These are phyloP conservation scores for Exophiala sideris DNA, from an alignment of 2,329 filamentous ascomycete genomes.

Conservation along the genomic window DNA sequence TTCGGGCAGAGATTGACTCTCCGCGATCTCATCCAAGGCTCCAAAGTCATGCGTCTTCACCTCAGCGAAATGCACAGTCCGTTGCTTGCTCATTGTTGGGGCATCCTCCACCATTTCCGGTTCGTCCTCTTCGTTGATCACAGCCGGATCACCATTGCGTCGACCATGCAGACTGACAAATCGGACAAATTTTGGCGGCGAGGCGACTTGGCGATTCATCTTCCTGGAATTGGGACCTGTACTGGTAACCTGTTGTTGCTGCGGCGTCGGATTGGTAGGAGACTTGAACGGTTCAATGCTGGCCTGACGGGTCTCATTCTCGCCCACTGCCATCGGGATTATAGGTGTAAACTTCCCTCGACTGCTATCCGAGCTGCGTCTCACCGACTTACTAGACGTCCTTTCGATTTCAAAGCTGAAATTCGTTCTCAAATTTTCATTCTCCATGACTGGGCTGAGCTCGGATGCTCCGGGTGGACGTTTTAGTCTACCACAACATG, in stretches of 20 bases:
- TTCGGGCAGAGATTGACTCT: background rate
- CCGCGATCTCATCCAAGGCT: background rate
- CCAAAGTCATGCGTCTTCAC: background rate
- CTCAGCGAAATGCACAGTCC: background rate
- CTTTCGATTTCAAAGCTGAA: slow-evolving; percentile 27
- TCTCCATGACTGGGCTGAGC: slow-evolving; percentile 28
- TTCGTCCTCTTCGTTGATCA: slow-evolving; percentile 21
- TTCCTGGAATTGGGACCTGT: slow-evolving; percentile 10
- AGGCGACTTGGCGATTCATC: slow-evolving; percentile 13
- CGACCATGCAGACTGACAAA: slow-evolving; percentile 26
- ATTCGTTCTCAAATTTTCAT: slow-evolving; percentile 27
- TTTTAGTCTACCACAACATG: slow-evolving; percentile 28
- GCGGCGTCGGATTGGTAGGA: slow-evolving; percentile 2
- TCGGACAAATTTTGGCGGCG: slow-evolving; percentile 20
- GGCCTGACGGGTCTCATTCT: slow-evolving; percentile 26
- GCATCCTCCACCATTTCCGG: slow-evolving; percentile 4
- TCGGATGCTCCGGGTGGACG: slow-evolving; percentile 18
- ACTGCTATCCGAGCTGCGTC: slow-evolving; percentile 21
- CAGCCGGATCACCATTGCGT: slow-evolving; percentile 9
- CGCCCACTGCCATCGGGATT: slow-evolving; percentile 22
- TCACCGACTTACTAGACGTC: slow-evolving; percentile 8
- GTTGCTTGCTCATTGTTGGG: slow-evolving; percentile 5
- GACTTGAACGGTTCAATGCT: slow-evolving; percentile 16
- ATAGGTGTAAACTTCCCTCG: slow-evolving; percentile 24
- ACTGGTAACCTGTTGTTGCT: background rate